Base-by-base conservation (phyloP, 1,139 yeast genomes). In the Scheffersomyces illinoinensis region DNA sequence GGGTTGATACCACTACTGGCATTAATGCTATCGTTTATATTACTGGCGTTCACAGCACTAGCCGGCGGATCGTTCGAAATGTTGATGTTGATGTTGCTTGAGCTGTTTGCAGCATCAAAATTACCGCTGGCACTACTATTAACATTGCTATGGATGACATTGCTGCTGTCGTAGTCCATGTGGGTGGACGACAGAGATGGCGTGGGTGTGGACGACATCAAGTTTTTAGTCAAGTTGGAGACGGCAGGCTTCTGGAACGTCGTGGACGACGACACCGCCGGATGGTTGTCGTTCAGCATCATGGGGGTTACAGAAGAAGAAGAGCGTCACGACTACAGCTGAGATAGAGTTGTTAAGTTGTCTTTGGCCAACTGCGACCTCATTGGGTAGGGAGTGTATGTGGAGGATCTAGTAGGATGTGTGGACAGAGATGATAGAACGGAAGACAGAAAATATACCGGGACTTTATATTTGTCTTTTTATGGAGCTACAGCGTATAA, bases 201-300 rank as follows among this genome's bases (percentile, higher is more conserved):
- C 23, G 50, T 6, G 23, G 33, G 20, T 19, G 47, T 23, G 50
- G 47, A 51, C 54, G 74, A 70, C 64, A 76, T 67, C 59, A 77
- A 69, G 59, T 76, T 79, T 59, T 72, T 76, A 54, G 84, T 79
- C 57, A 79, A 68, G 64, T 79, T 79, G 49, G 83, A 79, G 47
- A 76, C 69, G 50, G 61, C 60, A 5, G 58, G 57, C 33, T 61
- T 55, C 56, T 54, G 52, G 47, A 48, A 48, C 51, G 51, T 20
- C 51, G 51, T 20, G 21, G 51, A 21, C 47, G 39, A 53, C 17
- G 50, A 39, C 47, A 39, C 19, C 20, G 52, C 52, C 20, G 50
- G 51, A 48, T n/a, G 51, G 51, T 48, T 33, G 43, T 18, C 50
- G 54, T 23, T 53, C 39, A 21, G 33, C 18, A 20, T 48, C 51